Evolutionary conservation across 148 eudicot species (phyloP).

Genomic region (Persicaria maculosa): DNA sequence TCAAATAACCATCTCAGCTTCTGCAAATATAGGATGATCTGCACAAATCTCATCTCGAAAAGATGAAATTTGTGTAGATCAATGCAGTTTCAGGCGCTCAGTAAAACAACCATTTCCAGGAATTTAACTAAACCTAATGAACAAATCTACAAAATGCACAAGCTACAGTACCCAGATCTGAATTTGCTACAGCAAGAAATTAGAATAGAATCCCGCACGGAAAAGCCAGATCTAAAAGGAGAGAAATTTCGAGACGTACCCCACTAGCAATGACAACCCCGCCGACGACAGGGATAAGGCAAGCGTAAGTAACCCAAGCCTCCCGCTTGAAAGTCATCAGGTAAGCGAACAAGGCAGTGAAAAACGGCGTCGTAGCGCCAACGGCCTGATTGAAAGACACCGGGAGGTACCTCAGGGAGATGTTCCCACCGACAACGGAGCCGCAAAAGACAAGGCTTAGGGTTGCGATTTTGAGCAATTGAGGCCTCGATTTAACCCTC

Average conservation of each 20-base stretch:
- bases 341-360: constrained; percentile 88
- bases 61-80: neutral
- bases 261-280: constrained; percentile 98
- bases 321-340: constrained; percentile 76
- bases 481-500: constrained; percentile 64
- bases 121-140: neutral
- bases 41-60: too few species aligned
- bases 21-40: neutral
- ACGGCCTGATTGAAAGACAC: constrained; percentile 97
- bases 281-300: constrained; percentile 84
- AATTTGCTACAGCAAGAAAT: neutral
- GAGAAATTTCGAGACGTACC: constrained; percentile 36
- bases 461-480: constrained; percentile 55
- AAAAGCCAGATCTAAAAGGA: neutral
- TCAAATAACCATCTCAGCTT: neutral
- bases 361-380: constrained; percentile 98
- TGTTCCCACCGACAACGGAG: constrained; percentile 93
- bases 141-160: neutral
- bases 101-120: neutral
- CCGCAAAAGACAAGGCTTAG: constrained; percentile 78
- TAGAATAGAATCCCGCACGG: neutral
- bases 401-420: constrained; percentile 64
- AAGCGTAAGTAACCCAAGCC: constrained; percentile 71
- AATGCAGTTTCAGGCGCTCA: neutral
- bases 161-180: neutral